phyloP scores from a whole-genome alignment of 495 filamentous ascomycete species.

The Neurospora discreta region DNA sequence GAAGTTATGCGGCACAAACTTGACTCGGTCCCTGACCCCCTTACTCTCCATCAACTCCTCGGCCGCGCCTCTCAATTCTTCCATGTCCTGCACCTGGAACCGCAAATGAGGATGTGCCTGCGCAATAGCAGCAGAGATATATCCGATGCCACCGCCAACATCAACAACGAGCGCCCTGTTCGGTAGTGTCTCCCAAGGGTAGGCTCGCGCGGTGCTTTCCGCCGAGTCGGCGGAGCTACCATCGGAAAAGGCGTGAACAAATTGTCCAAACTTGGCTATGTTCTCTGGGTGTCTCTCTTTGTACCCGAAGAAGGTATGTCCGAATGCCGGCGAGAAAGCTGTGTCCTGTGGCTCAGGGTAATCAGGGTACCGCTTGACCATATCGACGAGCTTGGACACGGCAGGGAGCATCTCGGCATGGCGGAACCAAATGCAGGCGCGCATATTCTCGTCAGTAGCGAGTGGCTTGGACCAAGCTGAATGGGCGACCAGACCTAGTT shows the following conservation, averaged over 20 bases:
- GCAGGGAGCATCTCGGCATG: slow-evolving; percentile 54
- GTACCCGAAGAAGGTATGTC: slow-evolving; percentile 12
- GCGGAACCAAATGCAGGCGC: slow-evolving; percentile 10
- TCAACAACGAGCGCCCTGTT: slow-evolving; percentile 19
- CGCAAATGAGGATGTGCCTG: slow-evolving; percentile 20
- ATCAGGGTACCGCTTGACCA: slow-evolving; percentile 38
- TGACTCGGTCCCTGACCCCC: slow-evolving; percentile 10
- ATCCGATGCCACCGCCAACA: slow-evolving; percentile 35
- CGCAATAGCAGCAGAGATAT: slow-evolving; percentile 25
- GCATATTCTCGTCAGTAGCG: slow-evolving; percentile 10
- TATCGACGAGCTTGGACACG: slow-evolving; percentile 67
- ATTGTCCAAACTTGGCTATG: slow-evolving; percentile 9
- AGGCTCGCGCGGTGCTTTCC: slow-evolving; percentile 5
- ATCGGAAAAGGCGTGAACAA: slow-evolving; percentile 4
- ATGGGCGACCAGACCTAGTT: slow-evolving; percentile 20
- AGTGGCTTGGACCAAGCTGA: slow-evolving; percentile 18
- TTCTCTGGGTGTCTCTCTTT: slow-evolving; percentile 10
- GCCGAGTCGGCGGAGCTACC: slow-evolving; percentile 5
- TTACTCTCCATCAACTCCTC: neutral
- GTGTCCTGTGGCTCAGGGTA: slow-evolving; percentile 14
- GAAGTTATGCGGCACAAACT: slow-evolving; percentile 25
- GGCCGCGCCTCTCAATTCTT: neutral
- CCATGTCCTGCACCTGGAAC: slow-evolving; percentile 29
- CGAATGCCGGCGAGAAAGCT: slow-evolving; percentile 24
- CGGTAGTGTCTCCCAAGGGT: slow-evolving; percentile 7